phyloP scores from a whole-genome alignment of 331 rosid genomes.

The Erythrophleum ivorense region DNA sequence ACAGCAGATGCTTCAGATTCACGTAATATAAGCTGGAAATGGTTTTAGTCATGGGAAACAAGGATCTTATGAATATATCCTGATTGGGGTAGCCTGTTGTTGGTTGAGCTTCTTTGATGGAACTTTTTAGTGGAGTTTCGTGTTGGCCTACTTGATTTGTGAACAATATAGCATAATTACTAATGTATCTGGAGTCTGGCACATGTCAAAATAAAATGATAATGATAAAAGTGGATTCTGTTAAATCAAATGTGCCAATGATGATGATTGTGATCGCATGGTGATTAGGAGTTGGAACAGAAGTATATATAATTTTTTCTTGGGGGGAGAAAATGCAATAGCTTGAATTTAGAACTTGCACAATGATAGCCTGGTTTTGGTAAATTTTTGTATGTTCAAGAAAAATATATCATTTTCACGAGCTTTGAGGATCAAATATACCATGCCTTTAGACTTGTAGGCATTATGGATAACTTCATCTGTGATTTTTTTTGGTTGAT shows the following conservation, averaged over 20 bases:
- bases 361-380: not conserved
- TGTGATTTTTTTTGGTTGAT: not conserved
- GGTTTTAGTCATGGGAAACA: not conserved
- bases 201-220: not conserved
- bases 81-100: not conserved
- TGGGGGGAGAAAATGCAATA: not conserved
- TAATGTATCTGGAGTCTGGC: no score
- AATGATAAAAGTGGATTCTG: not conserved
- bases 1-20: slow-evolving; percentile 1
- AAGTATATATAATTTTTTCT: not conserved
- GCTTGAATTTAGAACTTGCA: not conserved
- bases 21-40: not conserved
- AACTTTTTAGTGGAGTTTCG: not conserved
- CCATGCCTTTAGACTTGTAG: not conserved
- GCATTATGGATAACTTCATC: not conserved
- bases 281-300: not conserved
- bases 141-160: not conserved
- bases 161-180: not conserved
- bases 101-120: not conserved
- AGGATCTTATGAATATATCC: not conserved
- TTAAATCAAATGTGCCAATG: not conserved
- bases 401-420: not conserved
- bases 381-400: not conserved
- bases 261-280: not conserved
- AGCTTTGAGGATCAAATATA: not conserved